These are phyloP conservation scores for Leccinum pseudoinsigne DNA, from an alignment of 1,284 basidiomycete genomes.

Conservation along the genomic window DNA sequence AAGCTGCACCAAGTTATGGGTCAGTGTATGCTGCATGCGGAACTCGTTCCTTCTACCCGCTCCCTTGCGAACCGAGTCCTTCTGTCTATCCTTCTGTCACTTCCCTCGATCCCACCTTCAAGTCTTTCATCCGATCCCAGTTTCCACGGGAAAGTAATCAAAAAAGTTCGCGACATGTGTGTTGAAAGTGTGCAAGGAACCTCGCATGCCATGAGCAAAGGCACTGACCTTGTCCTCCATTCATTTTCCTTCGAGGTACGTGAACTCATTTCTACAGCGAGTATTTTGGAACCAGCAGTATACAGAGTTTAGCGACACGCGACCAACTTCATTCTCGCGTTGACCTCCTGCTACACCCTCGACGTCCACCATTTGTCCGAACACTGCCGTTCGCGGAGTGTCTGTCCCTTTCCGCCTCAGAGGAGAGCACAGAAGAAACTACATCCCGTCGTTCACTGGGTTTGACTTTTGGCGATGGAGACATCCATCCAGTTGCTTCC, in stretches of 20 bases:
- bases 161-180: slow-evolving; percentile 47
- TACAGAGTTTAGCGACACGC: slow-evolving; percentile 18
- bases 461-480: slow-evolving; percentile 24
- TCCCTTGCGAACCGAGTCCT: slow-evolving; percentile 61
- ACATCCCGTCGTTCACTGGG: slow-evolving; percentile 45
- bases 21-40: slow-evolving; percentile 47
- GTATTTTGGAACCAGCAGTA: neutral
- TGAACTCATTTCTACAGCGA: neutral
- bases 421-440: slow-evolving; percentile 63
- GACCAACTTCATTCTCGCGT: slow-evolving; percentile 41
- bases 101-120: slow-evolving; percentile 57
- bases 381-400: slow-evolving; percentile 64
- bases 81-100: slow-evolving; percentile 52
- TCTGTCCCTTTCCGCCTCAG: slow-evolving; percentile 56
- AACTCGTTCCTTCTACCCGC: slow-evolving; percentile 51
- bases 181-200: slow-evolving; percentile 53
- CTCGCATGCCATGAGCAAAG: slow-evolving; percentile 57
- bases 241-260: slow-evolving; percentile 35
- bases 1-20: slow-evolving; percentile 44
- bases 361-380: slow-evolving; percentile 72
- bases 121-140: slow-evolving; percentile 53
- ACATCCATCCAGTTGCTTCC: neutral
- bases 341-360: slow-evolving; percentile 72
- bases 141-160: slow-evolving; percentile 46
- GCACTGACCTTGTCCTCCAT: slow-evolving; percentile 51